Evolutionary conservation across 202 grass and related monocot species (phyloP).

Genomic region (Setaria italica): DNA sequence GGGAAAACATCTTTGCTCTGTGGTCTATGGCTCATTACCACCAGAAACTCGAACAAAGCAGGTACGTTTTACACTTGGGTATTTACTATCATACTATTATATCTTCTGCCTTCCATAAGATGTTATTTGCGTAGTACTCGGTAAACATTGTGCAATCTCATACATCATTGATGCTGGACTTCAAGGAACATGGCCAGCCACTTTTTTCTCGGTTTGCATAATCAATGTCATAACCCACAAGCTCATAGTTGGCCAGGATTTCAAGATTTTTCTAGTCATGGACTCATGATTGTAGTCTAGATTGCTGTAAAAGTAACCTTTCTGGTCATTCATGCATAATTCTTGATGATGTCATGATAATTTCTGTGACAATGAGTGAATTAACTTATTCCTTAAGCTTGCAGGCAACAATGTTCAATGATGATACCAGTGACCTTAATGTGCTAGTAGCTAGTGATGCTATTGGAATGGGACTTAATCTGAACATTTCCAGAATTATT

Average conservation of each 20-base stretch:
- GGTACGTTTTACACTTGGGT: conserved; percentile 51
- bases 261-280: conserved; percentile 5
- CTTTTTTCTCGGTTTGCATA: conserved; percentile 18
- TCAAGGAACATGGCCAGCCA: not conserved
- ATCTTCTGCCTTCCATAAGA: conserved; percentile 2
- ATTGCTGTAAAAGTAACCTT: not conserved
- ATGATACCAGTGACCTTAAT: conserved; percentile 87
- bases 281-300: not conserved
- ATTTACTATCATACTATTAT: conserved; percentile 26
- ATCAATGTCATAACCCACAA: not conserved
- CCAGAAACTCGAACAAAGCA: conserved; percentile 97
- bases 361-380: conserved; percentile 18
- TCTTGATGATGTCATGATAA: conserved; percentile 27
- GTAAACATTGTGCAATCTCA: not conserved
- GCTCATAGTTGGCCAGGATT: conserved; percentile 2
- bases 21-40: conserved; percentile 98
- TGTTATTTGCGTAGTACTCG: not conserved
- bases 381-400: conserved; percentile 52
- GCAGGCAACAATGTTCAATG: conserved; percentile 94
- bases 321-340: conserved; percentile 20
- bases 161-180: not conserved
- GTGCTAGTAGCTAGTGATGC: conserved; percentile 97
- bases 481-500: conserved; percentile 98
- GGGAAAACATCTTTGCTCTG: conserved; percentile 92
- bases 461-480: conserved; percentile 99